Conservation (phyloP, 345 rosid genomes). For the Eucalyptus albens region DNA sequence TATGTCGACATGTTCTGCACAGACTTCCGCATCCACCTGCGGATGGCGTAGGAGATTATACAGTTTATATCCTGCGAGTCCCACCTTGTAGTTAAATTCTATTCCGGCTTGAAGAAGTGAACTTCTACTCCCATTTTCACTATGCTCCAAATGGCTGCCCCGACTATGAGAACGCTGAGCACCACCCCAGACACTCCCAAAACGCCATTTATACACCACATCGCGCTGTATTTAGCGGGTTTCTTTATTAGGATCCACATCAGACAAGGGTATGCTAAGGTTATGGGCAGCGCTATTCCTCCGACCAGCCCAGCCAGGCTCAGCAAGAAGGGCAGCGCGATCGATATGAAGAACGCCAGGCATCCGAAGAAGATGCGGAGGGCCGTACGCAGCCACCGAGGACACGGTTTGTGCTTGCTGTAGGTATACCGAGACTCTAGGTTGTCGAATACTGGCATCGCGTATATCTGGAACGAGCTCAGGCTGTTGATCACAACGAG, state of each 20-base stretch:
- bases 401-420: constrained; percentile 31
- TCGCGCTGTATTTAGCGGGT: constrained; percentile 6
- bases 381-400: constrained; percentile 32
- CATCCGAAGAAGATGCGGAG: constrained; percentile 30
- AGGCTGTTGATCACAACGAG: constrained; percentile 40
- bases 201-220: constrained; percentile 25
- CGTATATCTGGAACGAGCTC: constrained; percentile 49
- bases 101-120: constrained; percentile 41
- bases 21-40: background rate
- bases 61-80: background rate
- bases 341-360: constrained; percentile 30
- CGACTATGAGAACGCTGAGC: constrained; percentile 20
- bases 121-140: constrained; percentile 26
- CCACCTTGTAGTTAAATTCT: background rate
- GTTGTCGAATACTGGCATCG: constrained; percentile 54
- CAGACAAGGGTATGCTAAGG: constrained; percentile 44
- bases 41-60: background rate
- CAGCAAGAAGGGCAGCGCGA: constrained; percentile 42
- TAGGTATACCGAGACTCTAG: constrained; percentile 34
- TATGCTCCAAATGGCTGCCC: constrained; percentile 35
- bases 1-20: background rate
- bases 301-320: constrained; percentile 50
- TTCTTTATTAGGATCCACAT: constrained; percentile 47
- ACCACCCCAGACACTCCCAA: constrained; percentile 25
- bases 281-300: constrained; percentile 35